Conservation (phyloP, 2,329 filamentous ascomycete species). For the Cryphonectria naterciae region DNA sequence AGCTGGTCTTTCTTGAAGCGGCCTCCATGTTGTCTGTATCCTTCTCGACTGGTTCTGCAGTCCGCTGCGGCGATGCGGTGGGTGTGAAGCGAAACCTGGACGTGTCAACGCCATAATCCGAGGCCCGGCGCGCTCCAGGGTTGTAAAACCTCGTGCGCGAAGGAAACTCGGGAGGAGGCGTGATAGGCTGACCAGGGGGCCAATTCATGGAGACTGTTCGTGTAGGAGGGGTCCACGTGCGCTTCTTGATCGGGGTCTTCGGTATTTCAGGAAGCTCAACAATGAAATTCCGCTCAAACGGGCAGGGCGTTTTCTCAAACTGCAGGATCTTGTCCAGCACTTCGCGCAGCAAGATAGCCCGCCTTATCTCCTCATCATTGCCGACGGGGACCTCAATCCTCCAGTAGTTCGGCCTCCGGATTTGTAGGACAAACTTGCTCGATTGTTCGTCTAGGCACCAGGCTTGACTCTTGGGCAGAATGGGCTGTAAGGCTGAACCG, state of each 20-base stretch:
- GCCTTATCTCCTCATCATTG: slow-evolving; percentile 64
- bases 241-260: slow-evolving; percentile 66
- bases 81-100: slow-evolving; percentile 16
- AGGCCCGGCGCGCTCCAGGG: slow-evolving; percentile 24
- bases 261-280: slow-evolving; percentile 73
- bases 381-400: slow-evolving; percentile 80
- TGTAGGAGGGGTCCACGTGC: slow-evolving; percentile 66
- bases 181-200: slow-evolving; percentile 34
- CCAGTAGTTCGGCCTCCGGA: slow-evolving; percentile 83
- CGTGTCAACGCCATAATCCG: slow-evolving; percentile 23
- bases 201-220: slow-evolving; percentile 35
- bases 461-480: slow-evolving; percentile 86
- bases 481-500: slow-evolving; percentile 80
- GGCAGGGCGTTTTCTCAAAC: slow-evolving; percentile 87
- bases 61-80: slow-evolving; percentile 16
- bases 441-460: slow-evolving; percentile 89
- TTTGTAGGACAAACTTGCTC: slow-evolving; percentile 82
- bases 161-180: slow-evolving; percentile 30
- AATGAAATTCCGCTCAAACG: slow-evolving; percentile 77
- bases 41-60: not conserved
- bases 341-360: slow-evolving; percentile 68
- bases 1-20: not conserved
- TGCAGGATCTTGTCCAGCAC: slow-evolving; percentile 75
- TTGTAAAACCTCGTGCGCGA: slow-evolving; percentile 29
- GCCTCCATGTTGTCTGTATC: not conserved